Evolutionary conservation across 768 basidiomycete genomes (phyloP), one percentile per base, ranked within the genome.

Genomic region (Tricholoma matsutake): DNA sequence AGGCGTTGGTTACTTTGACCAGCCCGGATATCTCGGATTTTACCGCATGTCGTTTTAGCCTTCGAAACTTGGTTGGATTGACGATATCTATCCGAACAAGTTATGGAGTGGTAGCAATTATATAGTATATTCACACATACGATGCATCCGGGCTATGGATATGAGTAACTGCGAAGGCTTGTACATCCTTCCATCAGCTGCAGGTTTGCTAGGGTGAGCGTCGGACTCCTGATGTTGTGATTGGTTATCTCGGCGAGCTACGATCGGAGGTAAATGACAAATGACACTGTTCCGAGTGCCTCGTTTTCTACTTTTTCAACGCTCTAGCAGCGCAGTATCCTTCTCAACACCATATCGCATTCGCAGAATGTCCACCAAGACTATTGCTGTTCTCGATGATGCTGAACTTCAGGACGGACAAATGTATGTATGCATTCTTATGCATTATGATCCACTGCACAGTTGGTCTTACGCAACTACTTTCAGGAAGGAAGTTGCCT

Each of bases 401-500:
- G 71, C 78, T 39, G 83, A 86, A 61, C 76, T 89, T 58, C 70
- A 81, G 64, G 85, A 89, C 78, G 89, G 88, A 32, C 81, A 88
- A 70, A 86, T 88, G 87, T 86, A 69, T 41, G 65, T 35, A 14
- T 45, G 13, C 45, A 57, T 6, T 7, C 2, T 54, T 55, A n/a
- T n/a, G n/a, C n/a, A n/a, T n/a, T n/a, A 8, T 35, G 11, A 11
- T 9, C 37, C 32, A 28, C 10, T 13, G 4, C 25, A 14, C 13
- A 5, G 10, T 28, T 14, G 20, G 4, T 47, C 45, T 43, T 43
- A 54, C 29, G 16, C 43, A 49, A 18, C 57, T 3, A 9, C 57
- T 18, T 39, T 43, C 68, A 93, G 91, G 90, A 94, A 94, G 73
- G 84, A 94, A 69, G 89, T 95, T 37, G 77, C 79, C 6, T 94